Evolutionary conservation across 495 filamentous ascomycete species (phyloP).

Genomic region (Penicillium diatomitis): DNA sequence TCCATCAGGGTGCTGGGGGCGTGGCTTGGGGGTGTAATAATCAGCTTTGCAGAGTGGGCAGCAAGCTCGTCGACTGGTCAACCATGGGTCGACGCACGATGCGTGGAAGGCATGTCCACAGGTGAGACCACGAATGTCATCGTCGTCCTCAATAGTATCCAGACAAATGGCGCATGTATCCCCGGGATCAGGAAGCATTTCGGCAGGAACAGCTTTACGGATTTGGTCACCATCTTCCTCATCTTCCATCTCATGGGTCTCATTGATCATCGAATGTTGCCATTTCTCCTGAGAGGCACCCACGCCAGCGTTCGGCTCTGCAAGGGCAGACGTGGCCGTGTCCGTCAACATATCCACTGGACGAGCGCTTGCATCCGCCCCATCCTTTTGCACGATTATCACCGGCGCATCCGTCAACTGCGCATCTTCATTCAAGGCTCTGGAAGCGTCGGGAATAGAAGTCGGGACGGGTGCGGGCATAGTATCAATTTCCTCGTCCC

Average conservation of each 20-base stretch:
- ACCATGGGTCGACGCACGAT: conserved; percentile 89
- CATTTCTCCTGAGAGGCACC: conserved; percentile 10
- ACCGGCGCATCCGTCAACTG: background rate
- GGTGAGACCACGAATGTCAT: conserved; percentile 86
- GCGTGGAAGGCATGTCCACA: conserved; percentile 97
- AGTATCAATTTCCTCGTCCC: conserved; percentile 9
- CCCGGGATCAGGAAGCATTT: conserved; percentile 76
- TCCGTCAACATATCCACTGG: conserved; percentile 14
- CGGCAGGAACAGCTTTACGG: conserved; percentile 68
- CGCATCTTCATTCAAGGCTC: background rate
- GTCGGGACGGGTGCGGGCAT: conserved; percentile 3
- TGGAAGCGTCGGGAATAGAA: conserved; percentile 4
- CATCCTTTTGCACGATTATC: too few relatives aligned
- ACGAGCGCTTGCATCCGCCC: background rate
- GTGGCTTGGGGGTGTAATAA: conserved; percentile 86
- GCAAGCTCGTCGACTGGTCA: conserved; percentile 85
- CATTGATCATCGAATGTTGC: conserved; percentile 10
- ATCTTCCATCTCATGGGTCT: conserved; percentile 35
- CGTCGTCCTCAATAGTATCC: conserved; percentile 85
- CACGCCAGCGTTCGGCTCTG: background rate
- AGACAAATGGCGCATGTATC: conserved; percentile 97
- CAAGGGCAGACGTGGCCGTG: background rate
- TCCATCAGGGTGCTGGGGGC: conserved; percentile 23
- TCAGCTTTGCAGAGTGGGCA: conserved; percentile 97
- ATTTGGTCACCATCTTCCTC: conserved; percentile 84